phyloP scores from a whole-genome alignment of 2,329 filamentous ascomycete genomes.

The Aspergillus luchuensis region DNA sequence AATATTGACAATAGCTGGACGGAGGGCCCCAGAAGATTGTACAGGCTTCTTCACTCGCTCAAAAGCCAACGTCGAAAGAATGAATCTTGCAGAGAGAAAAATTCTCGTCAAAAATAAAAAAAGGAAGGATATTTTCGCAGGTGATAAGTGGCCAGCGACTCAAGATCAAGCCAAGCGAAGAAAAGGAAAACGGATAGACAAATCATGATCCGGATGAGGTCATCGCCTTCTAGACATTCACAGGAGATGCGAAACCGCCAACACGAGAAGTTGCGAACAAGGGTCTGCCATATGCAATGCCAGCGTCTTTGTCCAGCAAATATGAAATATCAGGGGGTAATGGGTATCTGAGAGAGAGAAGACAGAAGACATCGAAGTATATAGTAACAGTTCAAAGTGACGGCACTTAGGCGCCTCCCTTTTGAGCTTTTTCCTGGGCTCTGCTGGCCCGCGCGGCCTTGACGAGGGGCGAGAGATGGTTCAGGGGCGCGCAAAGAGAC shows the following conservation, averaged over 20 bases:
- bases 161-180: background rate
- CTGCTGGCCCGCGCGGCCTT: constrained; percentile 81
- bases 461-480: constrained; percentile 82
- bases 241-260: constrained; percentile 14
- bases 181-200: constrained; percentile 1
- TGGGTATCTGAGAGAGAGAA: constrained; percentile 32
- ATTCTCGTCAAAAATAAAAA: background rate
- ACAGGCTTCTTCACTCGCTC: background rate
- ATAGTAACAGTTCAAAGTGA: constrained; percentile 26
- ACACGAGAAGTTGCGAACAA: constrained; percentile 13
- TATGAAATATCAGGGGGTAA: constrained; percentile 25
- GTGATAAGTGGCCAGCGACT: background rate
- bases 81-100: constrained; percentile 16
- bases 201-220: constrained; percentile 17
- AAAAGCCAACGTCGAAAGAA: constrained; percentile 12
- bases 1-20: background rate
- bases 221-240: constrained; percentile 31
- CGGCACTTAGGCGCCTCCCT: constrained; percentile 48
- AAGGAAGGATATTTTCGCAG: constrained; percentile 15
- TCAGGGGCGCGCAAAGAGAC: constrained; percentile 71
- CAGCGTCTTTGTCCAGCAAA: constrained; percentile 22
- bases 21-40: background rate
- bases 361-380: constrained; percentile 32
- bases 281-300: constrained; percentile 21
- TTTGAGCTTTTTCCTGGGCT: constrained; percentile 79